Evolutionary conservation across 495 filamentous ascomycete species (phyloP).

Genomic region (Podospora didyma): DNA sequence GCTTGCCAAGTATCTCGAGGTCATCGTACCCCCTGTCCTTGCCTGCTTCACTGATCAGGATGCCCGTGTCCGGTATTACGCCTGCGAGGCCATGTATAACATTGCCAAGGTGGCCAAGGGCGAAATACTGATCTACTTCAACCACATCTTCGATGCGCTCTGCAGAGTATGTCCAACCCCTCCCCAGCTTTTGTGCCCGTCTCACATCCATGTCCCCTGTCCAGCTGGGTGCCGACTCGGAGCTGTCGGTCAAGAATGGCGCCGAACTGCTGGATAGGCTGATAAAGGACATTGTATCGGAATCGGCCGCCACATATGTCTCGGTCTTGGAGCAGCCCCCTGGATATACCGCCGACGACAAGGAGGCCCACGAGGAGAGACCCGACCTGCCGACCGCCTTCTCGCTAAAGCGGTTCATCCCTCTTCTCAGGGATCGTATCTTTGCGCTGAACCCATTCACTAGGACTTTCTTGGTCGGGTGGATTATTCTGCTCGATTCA

Average conservation of each 20-base stretch:
- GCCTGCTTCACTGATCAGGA: slow-evolving; percentile 98
- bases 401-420: slow-evolving; percentile 86
- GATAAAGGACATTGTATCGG: slow-evolving; percentile 96
- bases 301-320: slow-evolving; percentile 93
- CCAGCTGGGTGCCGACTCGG: slow-evolving; percentile 90
- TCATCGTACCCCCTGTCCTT: slow-evolving; percentile 95
- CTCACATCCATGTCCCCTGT: slow-evolving; percentile 7
- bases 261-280: slow-evolving; percentile 94
- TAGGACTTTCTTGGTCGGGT: slow-evolving; percentile 89
- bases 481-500: slow-evolving; percentile 92
- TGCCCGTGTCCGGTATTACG: slow-evolving; percentile 96
- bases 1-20: slow-evolving; percentile 82
- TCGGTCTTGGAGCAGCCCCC: slow-evolving; percentile 70
- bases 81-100: slow-evolving; percentile 99
- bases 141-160: slow-evolving; percentile 94
- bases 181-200: not conserved
- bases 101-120: slow-evolving; percentile 99
- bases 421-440: slow-evolving; percentile 87
- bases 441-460: slow-evolving; percentile 92
- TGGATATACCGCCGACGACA: slow-evolving; percentile 45
- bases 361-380: slow-evolving; percentile 48
- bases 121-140: slow-evolving; percentile 93
- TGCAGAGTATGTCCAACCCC: slow-evolving; percentile 67
- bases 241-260: slow-evolving; percentile 97
- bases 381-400: slow-evolving; percentile 78